These are phyloP conservation scores for Aspergillus asperescens DNA, from an alignment of 495 filamentous ascomycete species.

Conservation along the genomic window DNA sequence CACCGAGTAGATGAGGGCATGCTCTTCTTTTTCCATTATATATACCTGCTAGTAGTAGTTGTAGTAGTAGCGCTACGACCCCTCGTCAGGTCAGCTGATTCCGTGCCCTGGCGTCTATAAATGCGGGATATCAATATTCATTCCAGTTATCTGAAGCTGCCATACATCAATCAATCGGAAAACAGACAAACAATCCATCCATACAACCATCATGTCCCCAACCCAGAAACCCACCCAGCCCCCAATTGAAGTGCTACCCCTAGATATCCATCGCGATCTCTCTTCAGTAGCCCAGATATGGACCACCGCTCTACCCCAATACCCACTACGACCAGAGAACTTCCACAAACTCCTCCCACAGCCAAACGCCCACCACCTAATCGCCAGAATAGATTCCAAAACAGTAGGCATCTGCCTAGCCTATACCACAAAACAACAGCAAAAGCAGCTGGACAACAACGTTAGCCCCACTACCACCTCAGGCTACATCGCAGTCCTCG, in stretches of 20 bases:
- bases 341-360: slow-evolving; percentile 27
- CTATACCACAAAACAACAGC: slow-evolving; percentile 24
- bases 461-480: slow-evolving; percentile 19
- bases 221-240: neutral
- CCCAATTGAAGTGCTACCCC: slow-evolving; percentile 17
- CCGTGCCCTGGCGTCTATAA: no score
- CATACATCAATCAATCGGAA: no score
- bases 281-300: slow-evolving; percentile 30
- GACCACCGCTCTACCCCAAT: slow-evolving; percentile 40
- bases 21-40: no score
- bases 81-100: no score
- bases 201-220: no score
- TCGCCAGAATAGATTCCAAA: slow-evolving; percentile 27
- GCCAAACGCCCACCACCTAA: slow-evolving; percentile 29
- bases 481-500: slow-evolving; percentile 37
- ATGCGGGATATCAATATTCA: no score
- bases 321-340: slow-evolving; percentile 26
- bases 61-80: no score
- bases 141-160: no score
- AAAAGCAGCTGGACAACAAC: no score
- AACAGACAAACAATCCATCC: no score
- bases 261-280: slow-evolving; percentile 27
- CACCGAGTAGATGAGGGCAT: no score
- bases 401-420: slow-evolving; percentile 43
- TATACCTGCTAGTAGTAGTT: neutral